Conservation (phyloP, 768 basidiomycete species). For the Favolaschia claudopus region DNA sequence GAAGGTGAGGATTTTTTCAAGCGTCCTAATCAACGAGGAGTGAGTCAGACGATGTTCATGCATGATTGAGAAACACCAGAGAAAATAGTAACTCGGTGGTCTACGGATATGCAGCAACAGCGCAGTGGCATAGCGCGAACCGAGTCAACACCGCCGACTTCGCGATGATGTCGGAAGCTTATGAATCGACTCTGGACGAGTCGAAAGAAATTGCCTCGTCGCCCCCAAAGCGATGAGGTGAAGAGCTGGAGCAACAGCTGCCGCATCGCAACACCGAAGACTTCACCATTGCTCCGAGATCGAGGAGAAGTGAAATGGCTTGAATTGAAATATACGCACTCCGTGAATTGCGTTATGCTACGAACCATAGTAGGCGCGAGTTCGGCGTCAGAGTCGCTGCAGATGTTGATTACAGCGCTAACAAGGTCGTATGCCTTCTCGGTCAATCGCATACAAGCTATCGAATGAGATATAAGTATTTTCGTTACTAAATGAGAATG, state of each 20-base stretch:
- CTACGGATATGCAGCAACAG: too few species aligned
- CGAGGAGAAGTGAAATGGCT: neutral
- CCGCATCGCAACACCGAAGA: too few species aligned
- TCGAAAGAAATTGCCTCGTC: too few species aligned
- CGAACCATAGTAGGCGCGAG: constrained; percentile 17
- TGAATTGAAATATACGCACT: constrained; percentile 10
- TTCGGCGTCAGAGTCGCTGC: constrained; percentile 16
- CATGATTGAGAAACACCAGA: too few species aligned
- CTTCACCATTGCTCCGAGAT: too few species aligned
- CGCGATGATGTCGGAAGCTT: too few species aligned
- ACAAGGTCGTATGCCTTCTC: constrained; percentile 22
- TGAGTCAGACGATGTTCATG: neutral
- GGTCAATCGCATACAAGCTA: constrained; percentile 19
- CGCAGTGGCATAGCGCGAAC: too few species aligned
- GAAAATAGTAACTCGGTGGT: too few species aligned
- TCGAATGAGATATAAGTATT: neutral
- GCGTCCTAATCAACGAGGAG: constrained; percentile 12
- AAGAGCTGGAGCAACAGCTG: too few species aligned
- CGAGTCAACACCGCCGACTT: too few species aligned
- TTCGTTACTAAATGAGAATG: neutral
- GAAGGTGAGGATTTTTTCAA: constrained; percentile 17
- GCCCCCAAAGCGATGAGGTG: too few species aligned
- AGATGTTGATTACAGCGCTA: constrained; percentile 25
- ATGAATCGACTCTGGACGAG: too few species aligned
- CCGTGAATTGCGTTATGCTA: constrained; percentile 19